These are phyloP conservation scores for Herpetospermum pedunculosum DNA, from an alignment of 306 rosid genomes.

Conservation along the genomic window DNA sequence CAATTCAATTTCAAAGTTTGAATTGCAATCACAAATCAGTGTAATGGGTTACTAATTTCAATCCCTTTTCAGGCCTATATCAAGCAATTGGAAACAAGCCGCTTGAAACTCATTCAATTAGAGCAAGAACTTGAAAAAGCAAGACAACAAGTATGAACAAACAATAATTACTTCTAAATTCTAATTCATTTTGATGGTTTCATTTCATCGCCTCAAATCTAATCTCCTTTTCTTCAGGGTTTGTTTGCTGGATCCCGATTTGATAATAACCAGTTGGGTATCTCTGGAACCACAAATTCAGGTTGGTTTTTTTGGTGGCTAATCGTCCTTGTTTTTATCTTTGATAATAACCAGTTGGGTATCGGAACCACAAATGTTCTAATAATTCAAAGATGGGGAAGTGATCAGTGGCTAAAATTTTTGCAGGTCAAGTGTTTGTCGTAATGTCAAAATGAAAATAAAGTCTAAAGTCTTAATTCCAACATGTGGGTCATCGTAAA, in stretches of 20 bases:
- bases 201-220: not conserved
- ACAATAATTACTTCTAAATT: conserved; percentile 18
- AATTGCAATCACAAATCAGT: conserved; percentile 1
- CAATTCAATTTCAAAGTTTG: not conserved
- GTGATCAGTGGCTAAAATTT: not conserved
- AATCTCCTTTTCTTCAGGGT: conserved; percentile 45
- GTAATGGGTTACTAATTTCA: conserved; percentile 10
- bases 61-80: conserved; percentile 57
- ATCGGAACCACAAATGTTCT: too few relatives aligned
- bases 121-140: conserved; percentile 72
- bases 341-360: too few relatives aligned
- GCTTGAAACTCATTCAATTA: conserved; percentile 58
- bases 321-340: not conserved
- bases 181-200: conserved; percentile 7
- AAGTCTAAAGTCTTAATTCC: not conserved
- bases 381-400: too few relatives aligned
- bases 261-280: conserved; percentile 38
- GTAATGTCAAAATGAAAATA: not conserved
- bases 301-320: conserved; percentile 30
- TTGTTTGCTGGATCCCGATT: conserved; percentile 36
- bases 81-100: conserved; percentile 84
- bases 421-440: conserved; percentile 4
- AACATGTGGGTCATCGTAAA: conserved; percentile 7
- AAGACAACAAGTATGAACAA: conserved; percentile 51
- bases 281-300: conserved; percentile 46